phyloP scores from a whole-genome alignment of 78 protist species.

The Blattamonas nauphoetae region DNA sequence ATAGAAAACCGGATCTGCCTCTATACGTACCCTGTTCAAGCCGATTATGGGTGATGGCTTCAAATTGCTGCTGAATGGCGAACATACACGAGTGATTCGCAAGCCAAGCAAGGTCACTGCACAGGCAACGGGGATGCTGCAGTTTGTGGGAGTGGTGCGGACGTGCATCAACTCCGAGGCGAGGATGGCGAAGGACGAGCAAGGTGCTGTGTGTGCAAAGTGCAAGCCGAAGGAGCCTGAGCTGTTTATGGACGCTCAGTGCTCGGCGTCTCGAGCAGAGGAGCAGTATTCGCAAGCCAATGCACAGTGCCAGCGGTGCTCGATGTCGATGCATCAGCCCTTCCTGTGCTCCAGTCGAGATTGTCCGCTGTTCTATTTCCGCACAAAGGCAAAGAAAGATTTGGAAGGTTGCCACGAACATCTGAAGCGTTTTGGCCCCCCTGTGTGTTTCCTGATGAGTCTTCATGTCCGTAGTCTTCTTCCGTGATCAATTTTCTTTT shows the following conservation, averaged over 20 bases:
- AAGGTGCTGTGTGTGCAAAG: neutral
- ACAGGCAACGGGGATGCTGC: neutral
- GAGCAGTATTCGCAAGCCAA: neutral
- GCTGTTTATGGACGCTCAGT: neutral
- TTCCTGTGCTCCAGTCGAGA: slow-evolving; percentile 73
- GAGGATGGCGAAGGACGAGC: neutral
- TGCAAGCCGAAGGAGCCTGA: neutral
- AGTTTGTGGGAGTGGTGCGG: neutral
- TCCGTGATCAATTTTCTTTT: too few relatives aligned
- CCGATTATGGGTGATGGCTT: slow-evolving; percentile 58
- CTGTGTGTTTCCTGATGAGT: neutral
- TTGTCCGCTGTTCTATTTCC: slow-evolving; percentile 93
- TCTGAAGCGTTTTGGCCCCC: slow-evolving; percentile 59
- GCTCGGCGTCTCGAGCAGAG: neutral
- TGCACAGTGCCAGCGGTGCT: slow-evolving; percentile 97
- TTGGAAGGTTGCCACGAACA: slow-evolving; percentile 44
- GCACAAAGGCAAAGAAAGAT: slow-evolving; percentile 87
- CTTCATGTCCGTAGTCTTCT: too few relatives aligned
- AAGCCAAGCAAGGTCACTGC: neutral
- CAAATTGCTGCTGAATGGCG: neutral
- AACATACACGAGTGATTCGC: neutral
- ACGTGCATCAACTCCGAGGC: neutral
- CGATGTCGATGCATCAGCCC: slow-evolving; percentile 56
- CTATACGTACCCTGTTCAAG: too few relatives aligned
- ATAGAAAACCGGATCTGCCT: too few relatives aligned